These are phyloP conservation scores for Paramecium caudatum DNA, from an alignment of 73 alveolate species.

Conservation along the genomic window DNA sequence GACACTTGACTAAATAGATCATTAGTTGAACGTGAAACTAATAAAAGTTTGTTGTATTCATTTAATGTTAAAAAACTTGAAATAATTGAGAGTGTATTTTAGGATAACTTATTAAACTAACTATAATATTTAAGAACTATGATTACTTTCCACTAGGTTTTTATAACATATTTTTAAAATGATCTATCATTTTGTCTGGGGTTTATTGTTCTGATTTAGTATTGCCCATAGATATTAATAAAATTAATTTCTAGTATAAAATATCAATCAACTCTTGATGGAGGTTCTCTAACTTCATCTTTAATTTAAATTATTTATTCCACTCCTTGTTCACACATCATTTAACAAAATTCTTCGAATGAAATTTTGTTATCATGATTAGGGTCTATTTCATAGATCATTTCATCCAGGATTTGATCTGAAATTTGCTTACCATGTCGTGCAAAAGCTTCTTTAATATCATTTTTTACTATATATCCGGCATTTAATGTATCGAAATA, in stretches of 20 bases:
- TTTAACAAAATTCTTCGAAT: constrained; percentile 74
- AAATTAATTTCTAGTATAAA: too few relatives aligned
- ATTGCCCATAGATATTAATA: too few relatives aligned
- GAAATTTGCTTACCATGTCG: constrained; percentile 71
- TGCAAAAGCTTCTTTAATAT: constrained; percentile 76
- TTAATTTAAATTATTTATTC: constrained; percentile 24
- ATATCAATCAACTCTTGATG: constrained; percentile 59
- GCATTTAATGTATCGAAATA: constrained; percentile 74
- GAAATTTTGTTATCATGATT: constrained; percentile 75
- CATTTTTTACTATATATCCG: constrained; percentile 73
- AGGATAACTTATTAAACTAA: background rate
- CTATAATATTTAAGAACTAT: too few relatives aligned
- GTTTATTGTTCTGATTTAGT: too few relatives aligned
- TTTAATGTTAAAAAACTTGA: constrained; percentile 34
- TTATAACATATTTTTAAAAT: too few relatives aligned
- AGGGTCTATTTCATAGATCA: constrained; percentile 78
- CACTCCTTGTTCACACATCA: constrained; percentile 69
- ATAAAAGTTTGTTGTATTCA: background rate
- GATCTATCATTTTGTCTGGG: too few relatives aligned
- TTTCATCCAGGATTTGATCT: constrained; percentile 59
- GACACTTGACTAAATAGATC: constrained; percentile 10
- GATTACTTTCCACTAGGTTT: too few relatives aligned
- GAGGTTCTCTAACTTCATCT: constrained; percentile 31
- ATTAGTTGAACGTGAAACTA: background rate
- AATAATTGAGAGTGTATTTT: background rate